Evolutionary conservation across 768 basidiomycete genomes (phyloP).

Genomic region (Phanerochaete carnosa): DNA sequence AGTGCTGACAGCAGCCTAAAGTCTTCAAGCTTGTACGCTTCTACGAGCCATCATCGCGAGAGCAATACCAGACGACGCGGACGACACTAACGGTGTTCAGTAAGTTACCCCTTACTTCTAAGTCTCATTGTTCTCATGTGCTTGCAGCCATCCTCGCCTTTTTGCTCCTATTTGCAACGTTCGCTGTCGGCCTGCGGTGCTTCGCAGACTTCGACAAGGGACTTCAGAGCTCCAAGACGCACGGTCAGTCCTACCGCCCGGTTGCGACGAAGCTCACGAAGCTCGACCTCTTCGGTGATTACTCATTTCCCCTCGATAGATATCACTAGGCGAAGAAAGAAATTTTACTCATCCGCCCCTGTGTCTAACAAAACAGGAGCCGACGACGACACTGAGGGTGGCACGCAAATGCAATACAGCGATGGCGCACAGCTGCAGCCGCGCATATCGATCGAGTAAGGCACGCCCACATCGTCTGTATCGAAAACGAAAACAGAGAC

Average conservation of each 20-base stretch:
- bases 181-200: constrained; percentile 73
- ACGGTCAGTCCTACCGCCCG: constrained; percentile 54
- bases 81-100: constrained; percentile 81
- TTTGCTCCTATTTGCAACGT: constrained; percentile 68
- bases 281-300: constrained; percentile 36
- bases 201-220: constrained; percentile 82
- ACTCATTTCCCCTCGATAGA: constrained; percentile 33
- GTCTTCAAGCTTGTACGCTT: constrained; percentile 87
- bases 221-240: constrained; percentile 66
- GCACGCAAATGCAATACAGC: constrained; percentile 42
- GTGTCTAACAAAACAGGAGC: constrained; percentile 27
- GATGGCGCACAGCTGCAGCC: constrained; percentile 54
- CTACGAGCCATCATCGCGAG: constrained; percentile 56
- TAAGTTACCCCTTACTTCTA: constrained; percentile 32
- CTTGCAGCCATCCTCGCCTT: constrained; percentile 70
- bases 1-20: constrained; percentile 25
- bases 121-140: not conserved
- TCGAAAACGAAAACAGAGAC: not conserved
- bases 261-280: constrained; percentile 25
- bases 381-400: constrained; percentile 41
- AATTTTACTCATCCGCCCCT: constrained; percentile 32
- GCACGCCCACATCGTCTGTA: not conserved
- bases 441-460: constrained; percentile 75
- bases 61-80: constrained; percentile 66
- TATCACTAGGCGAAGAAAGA: constrained; percentile 40